Evolutionary conservation across 2,329 filamentous ascomycete genomes (phyloP), one percentile per base, ranked within the genome.

Genomic region (Colletotrichum tanaceti): DNA sequence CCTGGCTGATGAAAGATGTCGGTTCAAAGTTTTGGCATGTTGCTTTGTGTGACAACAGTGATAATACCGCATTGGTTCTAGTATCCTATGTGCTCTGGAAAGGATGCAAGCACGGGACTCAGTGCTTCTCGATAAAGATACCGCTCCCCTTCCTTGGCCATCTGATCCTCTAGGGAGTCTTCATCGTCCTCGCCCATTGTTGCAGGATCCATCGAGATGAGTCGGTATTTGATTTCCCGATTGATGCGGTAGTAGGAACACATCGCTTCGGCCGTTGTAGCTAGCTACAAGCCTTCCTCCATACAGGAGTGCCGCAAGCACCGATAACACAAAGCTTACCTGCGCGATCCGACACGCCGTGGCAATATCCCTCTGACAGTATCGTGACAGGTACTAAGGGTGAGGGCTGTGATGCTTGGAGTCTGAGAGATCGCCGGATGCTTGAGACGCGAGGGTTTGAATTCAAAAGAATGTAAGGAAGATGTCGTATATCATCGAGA

Each of bases 381-480:
- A 60, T 6, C 68, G 73, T 6, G 68, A 72, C 11, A 77, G 65
- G 58, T 77, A 77, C 75, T 75, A 77, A 14, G 76, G 74, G n/a
- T 63, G 69, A 6, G 60, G 35, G 52, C 75, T 76, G 14, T 58
- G 58, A n/a, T 75, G 73, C 22, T 75, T 39, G 3, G 71, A 67
- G 20, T 77, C 74, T 14, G 73, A 73, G 2, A 67, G 64, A 53
- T 77, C 75, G 44, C 73, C 68, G 0, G 76, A 77, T 6, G 58
- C 60, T 46, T 72, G 72, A 4, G 71, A 69, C 0, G 59, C n/a
- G 11, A 76, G 43, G 44, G 72, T 76, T 11, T 73, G 41, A 20
- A 65, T 44, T 77, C 77, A 79, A 5, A 79, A 68, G 3, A 49
- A 35, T 1, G 69, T 47, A 50, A 79, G 73, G 1, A 77, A 55